Base-by-base conservation (phyloP, 75 land plant genomes). In the Picea glauca region DNA sequence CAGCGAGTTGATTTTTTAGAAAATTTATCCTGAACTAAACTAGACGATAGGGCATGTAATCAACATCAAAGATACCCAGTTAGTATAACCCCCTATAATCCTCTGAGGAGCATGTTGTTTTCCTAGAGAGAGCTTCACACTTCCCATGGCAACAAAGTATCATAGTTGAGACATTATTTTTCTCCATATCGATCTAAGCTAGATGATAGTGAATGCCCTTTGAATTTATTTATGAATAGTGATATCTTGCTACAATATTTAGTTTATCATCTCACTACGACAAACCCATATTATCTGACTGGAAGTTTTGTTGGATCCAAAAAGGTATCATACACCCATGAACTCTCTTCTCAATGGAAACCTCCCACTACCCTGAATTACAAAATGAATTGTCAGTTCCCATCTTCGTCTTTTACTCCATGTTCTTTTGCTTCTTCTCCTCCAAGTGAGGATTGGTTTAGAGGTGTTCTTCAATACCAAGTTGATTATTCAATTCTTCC, bases 341-440 rank as follows among this genome's bases (percentile, higher is more conserved):
- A 30, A 35, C 40, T 18, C 21, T 26, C 83, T 62, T 75, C 85
- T 50, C 60, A 79, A n/a, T 79, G 89, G 86, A 87, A 58, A 61
- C 21, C 78, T 60, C 31, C 80, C 0, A 74, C 81, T 18, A 58
- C 58, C 3, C 62, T 81, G 60, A 35, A 35, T 21, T 57, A 86
- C 13, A 79, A 79, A 2, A 76, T 7, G 11, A 5, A 15, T 23
- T 77, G 60, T 0, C 40, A 18, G 46, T 33, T 17, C 46, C 72
- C 2, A 75, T 90, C 43, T 89, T 89, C 62, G 90, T 40, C 90
- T 62, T 0, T 91, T 62, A 87, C 89, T 56, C 90, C 90, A 3
- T 75, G 79, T 78, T 15, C 33, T 30, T 13, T 4, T 40, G 43
- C 43, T 40, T 40, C 72, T 38, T 67, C 90, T 33, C 89, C 92